Percentiles rank a stretch among this genome's conserved stretches.
Evolutionary conservation across 768 basidiomycete genomes (phyloP).

Genomic region (Hortiboletus flavorubellus): DNA sequence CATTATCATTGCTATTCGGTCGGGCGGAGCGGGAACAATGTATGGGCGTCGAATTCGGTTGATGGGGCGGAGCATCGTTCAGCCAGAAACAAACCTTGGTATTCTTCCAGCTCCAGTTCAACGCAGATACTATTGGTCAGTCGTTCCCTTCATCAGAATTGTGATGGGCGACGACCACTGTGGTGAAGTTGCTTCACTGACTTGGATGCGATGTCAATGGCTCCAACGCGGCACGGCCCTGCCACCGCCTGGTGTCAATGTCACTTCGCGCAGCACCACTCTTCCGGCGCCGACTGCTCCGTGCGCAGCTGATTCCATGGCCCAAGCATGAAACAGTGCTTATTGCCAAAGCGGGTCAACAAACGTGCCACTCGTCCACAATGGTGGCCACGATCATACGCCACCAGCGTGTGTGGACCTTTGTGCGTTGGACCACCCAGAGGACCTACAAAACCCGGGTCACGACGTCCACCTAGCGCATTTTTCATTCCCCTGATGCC

Average conservation of each 20-base stretch:
- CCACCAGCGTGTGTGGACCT: slow-evolving; percentile 5
- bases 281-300: not conserved
- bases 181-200: not conserved
- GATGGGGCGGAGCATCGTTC: not conserved
- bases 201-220: slow-evolving; percentile 4
- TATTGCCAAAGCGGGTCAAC: slow-evolving; percentile 1
- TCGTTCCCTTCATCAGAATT: slow-evolving; percentile 6
- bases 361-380: slow-evolving; percentile 2
- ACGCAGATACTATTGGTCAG: not conserved
- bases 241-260: slow-evolving; percentile 2
- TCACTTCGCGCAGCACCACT: not conserved
- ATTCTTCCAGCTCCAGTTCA: not conserved
- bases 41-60: not conserved
- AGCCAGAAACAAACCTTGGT: not conserved
- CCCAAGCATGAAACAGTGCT: not conserved
- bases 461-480: not conserved
- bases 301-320: not conserved
- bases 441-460: slow-evolving; percentile 14
- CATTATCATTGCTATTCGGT: not conserved
- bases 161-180: not conserved
- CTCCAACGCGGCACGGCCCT: slow-evolving; percentile 10
- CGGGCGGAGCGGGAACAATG: not conserved
- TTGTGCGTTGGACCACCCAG: slow-evolving; percentile 6
- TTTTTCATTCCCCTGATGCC: slow-evolving; percentile 3
- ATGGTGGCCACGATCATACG: slow-evolving; percentile 1